phyloP scores from a whole-genome alignment of 2,329 filamentous ascomycete genomes.

The Monilinia fructicola region DNA sequence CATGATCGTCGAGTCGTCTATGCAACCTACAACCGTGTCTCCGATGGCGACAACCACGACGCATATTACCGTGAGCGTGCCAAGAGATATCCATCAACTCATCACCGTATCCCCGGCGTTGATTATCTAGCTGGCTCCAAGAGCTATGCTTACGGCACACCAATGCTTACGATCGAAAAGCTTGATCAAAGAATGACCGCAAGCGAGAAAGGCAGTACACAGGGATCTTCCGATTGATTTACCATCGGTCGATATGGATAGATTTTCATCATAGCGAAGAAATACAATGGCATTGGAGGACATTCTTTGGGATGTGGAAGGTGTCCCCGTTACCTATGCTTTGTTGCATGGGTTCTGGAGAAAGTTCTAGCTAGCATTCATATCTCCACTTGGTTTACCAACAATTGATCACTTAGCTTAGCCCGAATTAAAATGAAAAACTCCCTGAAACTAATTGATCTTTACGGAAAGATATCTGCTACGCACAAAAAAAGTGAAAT shows the following conservation, averaged over 20 bases:
- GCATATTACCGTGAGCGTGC: constrained; percentile 45
- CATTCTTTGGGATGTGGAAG: background rate
- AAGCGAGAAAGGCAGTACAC: background rate
- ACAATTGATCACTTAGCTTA: background rate
- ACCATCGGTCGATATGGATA: background rate
- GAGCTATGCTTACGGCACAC: constrained; percentile 43
- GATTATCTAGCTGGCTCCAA: constrained; percentile 41
- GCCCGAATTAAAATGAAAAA: background rate
- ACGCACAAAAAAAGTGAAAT: background rate
- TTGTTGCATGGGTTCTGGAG: background rate
- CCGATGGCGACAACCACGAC: constrained; percentile 46
- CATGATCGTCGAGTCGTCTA: constrained; percentile 45
- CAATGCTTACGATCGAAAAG: constrained; percentile 43
- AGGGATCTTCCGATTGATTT: background rate
- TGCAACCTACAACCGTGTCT: constrained; percentile 45
- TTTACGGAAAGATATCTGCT: background rate
- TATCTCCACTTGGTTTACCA: constrained; percentile 1
- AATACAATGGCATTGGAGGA: background rate
- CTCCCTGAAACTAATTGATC: background rate
- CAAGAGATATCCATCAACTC: constrained; percentile 45
- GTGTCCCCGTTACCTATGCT: background rate
- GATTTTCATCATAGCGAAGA: background rate
- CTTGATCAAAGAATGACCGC: background rate
- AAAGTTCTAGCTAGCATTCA: background rate
- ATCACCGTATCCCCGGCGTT: constrained; percentile 41